Percentiles rank a stretch among this genome's conserved stretches.
Conservation (phyloP, 2,329 filamentous ascomycete species). For the Diaporthe longicolla region DNA sequence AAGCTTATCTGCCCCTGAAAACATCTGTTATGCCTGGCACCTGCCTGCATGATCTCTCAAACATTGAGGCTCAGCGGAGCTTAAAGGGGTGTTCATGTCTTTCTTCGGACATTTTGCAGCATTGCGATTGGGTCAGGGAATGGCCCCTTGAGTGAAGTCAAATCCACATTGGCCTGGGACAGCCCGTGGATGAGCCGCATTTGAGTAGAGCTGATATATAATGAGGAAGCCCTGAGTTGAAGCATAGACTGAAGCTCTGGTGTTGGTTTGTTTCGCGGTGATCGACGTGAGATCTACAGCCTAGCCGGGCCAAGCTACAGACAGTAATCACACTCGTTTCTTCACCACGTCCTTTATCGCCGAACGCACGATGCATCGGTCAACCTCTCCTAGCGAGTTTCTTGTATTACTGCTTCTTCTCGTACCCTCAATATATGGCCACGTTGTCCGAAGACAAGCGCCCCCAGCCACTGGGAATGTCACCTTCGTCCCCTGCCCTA, state of each 20-base stretch:
- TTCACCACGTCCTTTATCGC: neutral
- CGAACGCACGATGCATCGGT: conserved; percentile 6
- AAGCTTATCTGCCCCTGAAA: conserved; percentile 10
- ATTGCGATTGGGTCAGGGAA: conserved; percentile 7
- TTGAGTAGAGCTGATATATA: neutral
- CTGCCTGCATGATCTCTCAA: neutral
- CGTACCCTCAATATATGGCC: neutral
- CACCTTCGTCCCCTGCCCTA: conserved; percentile 18
- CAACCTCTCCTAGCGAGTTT: neutral
- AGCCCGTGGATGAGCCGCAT: no score
- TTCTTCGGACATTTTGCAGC: neutral
- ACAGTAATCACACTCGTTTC: neutral
- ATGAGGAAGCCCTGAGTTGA: neutral
- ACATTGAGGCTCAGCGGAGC: conserved; percentile 20
- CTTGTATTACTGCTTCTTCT: neutral
- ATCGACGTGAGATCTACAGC: conserved; percentile 26
- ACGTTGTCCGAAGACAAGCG: neutral
- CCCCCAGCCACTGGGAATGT: conserved; percentile 12
- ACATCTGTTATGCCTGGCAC: neutral
- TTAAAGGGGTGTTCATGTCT: conserved; percentile 11
- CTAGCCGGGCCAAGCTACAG: neutral
- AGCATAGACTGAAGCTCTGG: neutral
- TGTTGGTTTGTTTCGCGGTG: conserved; percentile 1
- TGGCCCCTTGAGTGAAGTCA: neutral
- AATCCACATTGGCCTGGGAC: neutral